A percentile compares a stretch with the other conserved stretches of the same genome.
These are phyloP conservation scores for Plectranthus barbatus DNA, from an alignment of 257 asterid genomes.

Conservation along the genomic window DNA sequence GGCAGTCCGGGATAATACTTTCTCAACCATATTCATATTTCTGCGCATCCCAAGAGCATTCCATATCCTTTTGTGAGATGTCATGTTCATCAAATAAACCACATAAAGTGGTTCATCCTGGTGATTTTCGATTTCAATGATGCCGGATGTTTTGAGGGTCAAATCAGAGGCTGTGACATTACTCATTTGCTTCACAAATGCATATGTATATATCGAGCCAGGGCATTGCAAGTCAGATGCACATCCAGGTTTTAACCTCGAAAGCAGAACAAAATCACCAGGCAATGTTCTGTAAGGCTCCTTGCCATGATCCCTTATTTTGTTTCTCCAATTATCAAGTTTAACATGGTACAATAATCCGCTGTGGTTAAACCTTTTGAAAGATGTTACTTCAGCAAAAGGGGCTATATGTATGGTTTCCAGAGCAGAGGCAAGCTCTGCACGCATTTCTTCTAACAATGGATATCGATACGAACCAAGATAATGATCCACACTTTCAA, in stretches of 20 bases:
- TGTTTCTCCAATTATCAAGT: slow-evolving; percentile 35
- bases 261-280: too few relatives aligned
- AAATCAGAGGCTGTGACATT: background rate
- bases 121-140: slow-evolving; percentile 5
- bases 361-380: background rate
- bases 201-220: too few relatives aligned
- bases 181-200: slow-evolving; percentile 24
- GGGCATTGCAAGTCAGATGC: too few relatives aligned
- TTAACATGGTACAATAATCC: background rate
- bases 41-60: too few relatives aligned
- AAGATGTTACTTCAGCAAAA: slow-evolving; percentile 30
- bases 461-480: slow-evolving; percentile 36
- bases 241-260: too few relatives aligned
- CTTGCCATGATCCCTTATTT: too few relatives aligned
- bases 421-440: slow-evolving; percentile 35
- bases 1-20: slow-evolving; percentile 17
- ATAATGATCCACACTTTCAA: too few relatives aligned
- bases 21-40: slow-evolving; percentile 26
- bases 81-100: too few relatives aligned
- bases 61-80: too few relatives aligned
- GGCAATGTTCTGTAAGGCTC: too few relatives aligned
- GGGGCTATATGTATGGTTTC: slow-evolving; percentile 37
- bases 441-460: slow-evolving; percentile 54
- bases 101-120: too few relatives aligned
- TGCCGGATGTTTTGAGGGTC: too few relatives aligned